Evolutionary conservation across 345 rosid genomes (phyloP), one percentile per base, ranked within the genome.

Genomic region (Hypericum perforatum): DNA sequence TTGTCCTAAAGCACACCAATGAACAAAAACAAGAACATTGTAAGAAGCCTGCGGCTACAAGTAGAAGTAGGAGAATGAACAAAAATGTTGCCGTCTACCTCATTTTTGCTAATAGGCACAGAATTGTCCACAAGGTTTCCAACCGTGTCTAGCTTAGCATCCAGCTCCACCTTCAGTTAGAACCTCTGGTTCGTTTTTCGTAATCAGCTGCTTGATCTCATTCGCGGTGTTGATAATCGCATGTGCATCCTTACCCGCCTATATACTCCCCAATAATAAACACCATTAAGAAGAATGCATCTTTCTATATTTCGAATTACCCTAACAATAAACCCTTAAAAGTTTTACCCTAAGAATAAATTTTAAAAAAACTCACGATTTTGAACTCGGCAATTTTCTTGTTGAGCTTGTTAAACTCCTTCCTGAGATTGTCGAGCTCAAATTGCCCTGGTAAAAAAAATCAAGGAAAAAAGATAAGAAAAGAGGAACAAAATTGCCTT

Each of bases 101-200:
- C 98, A 57, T 91, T 85, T 16, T 85, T 50, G 36, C 67, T 62
- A 60, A 87, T 44, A 0, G 87, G 96, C 45, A 91, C 98, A 0
- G 98, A 81, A 70, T 91, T 92, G 61, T 85, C 96, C 42, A 91
- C 78, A 32, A 91, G 80, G 72, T 91, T 91, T 22, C 98, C 98
- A 57, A 91, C 74, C 0, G 69, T 64, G 58, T 64, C 82, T 56
- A 91, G 63, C 63, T 72, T 85, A 2, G 81, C 74, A 71, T 82
- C 61, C 63, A 87, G 58, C 8, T 69, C 71, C 6, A 54, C 63
- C 69, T 62, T 76, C 42, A 85, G 82, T 78, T 82, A 43, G 65
- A 10, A 87, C 98, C 70, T 87, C 92, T 1, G n/a, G 75, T 13
- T 82, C 92, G 70, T 78, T 91, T 12, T 69, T 74, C 0, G 79